phyloP scores from a whole-genome alignment of 1,139 yeast genomes.

The Meyerozyma carpophila region DNA sequence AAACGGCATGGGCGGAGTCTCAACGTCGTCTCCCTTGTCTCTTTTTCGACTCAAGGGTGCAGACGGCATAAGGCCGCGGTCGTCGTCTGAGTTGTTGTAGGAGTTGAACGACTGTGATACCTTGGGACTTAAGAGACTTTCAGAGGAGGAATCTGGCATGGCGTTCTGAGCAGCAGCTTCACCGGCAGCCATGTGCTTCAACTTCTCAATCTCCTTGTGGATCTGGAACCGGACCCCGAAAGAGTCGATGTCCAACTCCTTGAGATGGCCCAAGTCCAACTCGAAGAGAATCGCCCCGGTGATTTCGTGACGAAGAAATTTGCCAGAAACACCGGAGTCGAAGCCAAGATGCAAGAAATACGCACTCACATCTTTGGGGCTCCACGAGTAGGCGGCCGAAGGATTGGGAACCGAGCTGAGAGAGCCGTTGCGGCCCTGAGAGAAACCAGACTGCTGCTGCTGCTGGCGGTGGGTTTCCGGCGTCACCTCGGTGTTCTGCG shows the following conservation, averaged over 20 bases:
- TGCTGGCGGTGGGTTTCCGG: background rate
- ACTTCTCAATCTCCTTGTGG: slow-evolving; percentile 78
- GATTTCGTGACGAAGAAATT: slow-evolving; percentile 82
- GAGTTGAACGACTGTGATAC: background rate
- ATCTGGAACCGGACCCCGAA: slow-evolving; percentile 95
- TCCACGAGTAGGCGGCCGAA: slow-evolving; percentile 59
- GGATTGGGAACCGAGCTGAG: slow-evolving; percentile 23
- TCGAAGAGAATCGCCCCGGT: slow-evolving; percentile 83
- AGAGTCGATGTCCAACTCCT: slow-evolving; percentile 85
- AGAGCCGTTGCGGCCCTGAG: background rate
- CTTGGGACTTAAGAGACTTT: slow-evolving; percentile 1
- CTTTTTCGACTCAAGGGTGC: background rate
- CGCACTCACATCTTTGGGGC: slow-evolving; percentile 77
- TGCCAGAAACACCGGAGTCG: slow-evolving; percentile 65
- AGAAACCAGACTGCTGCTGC: background rate
- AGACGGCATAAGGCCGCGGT: background rate
- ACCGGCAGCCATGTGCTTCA: slow-evolving; percentile 29
- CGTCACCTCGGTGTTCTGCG: background rate
- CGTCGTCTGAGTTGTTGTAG: background rate
- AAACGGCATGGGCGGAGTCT: slow-evolving; percentile 22
- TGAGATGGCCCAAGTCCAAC: slow-evolving; percentile 77
- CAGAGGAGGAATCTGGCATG: slow-evolving; percentile 1
- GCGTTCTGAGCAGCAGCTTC: slow-evolving; percentile 7
- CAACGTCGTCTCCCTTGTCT: background rate
- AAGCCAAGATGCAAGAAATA: slow-evolving; percentile 71